These are phyloP conservation scores for Petunia secreta DNA, from an alignment of 257 asterid species.

Conservation along the genomic window DNA sequence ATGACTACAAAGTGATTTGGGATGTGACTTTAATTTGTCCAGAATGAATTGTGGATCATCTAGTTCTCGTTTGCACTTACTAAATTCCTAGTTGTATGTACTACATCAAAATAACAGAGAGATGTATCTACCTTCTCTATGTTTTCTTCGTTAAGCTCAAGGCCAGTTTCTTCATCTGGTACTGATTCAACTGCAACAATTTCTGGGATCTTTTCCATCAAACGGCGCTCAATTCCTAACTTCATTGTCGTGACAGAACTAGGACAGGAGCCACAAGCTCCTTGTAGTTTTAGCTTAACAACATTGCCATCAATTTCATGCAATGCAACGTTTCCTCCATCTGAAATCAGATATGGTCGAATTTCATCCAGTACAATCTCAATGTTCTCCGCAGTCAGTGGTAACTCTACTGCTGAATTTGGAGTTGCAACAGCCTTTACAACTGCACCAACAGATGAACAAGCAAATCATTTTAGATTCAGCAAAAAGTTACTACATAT, in stretches of 20 bases:
- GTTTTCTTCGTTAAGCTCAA: slow-evolving; percentile 89
- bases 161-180: slow-evolving; percentile 97
- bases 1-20: background rate
- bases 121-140: slow-evolving; percentile 77
- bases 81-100: background rate
- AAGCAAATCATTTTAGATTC: slow-evolving; percentile 21
- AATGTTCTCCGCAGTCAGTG: slow-evolving; percentile 86
- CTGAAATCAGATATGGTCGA: slow-evolving; percentile 91
- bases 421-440: slow-evolving; percentile 77
- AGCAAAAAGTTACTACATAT: background rate
- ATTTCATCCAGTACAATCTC: slow-evolving; percentile 91
- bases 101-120: background rate
- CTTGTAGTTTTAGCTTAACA: slow-evolving; percentile 84
- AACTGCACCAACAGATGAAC: slow-evolving; percentile 43
- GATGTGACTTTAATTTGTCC: background rate
- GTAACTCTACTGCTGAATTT: slow-evolving; percentile 66
- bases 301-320: slow-evolving; percentile 95
- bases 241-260: slow-evolving; percentile 87
- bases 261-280: slow-evolving; percentile 99
- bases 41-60: background rate
- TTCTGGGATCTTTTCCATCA: slow-evolving; percentile 94
- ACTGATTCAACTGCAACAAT: slow-evolving; percentile 89
- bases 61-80: background rate
- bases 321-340: slow-evolving; percentile 95
- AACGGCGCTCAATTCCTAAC: slow-evolving; percentile 91